Conservation (phyloP, 2,329 filamentous ascomycete species). For the Coniosporium tulheliwenetii region DNA sequence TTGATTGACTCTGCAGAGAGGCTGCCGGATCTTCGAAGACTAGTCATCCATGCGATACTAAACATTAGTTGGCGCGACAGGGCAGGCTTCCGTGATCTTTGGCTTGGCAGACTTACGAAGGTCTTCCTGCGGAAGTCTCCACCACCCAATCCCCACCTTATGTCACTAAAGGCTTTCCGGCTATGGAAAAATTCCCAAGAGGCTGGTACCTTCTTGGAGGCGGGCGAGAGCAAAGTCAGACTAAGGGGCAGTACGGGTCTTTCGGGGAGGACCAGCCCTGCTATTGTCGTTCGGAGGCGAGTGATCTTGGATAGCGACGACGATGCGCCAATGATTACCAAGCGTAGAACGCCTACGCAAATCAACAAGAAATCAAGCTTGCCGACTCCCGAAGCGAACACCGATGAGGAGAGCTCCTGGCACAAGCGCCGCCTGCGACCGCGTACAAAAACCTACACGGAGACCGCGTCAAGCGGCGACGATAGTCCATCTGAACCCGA, state of each 20-base stretch:
- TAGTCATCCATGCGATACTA: conserved; percentile 64
- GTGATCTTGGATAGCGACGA: no score
- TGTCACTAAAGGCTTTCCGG: conserved; percentile 25
- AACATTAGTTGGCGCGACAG: conserved; percentile 69
- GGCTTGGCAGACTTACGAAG: conserved; percentile 53
- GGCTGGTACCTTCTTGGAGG: neutral
- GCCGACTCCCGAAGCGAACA: no score
- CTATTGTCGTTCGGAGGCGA: no score
- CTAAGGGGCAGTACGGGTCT: no score
- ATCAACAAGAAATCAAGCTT: no score
- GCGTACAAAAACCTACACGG: neutral
- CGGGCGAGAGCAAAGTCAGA: no score
- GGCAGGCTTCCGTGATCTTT: conserved; percentile 61
- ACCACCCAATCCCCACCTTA: conserved; percentile 27
- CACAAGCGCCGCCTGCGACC: conserved; percentile 1
- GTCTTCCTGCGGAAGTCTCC: conserved; percentile 43
- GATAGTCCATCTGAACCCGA: neutral
- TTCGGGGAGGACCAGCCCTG: no score
- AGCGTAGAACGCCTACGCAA: no score
- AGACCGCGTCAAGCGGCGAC: neutral
- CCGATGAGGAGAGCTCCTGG: no score
- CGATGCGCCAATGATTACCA: no score
- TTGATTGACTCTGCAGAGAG: conserved; percentile 54
- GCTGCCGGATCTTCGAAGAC: conserved; percentile 49
- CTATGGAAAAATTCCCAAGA: conserved; percentile 17